Conservation (phyloP, 306 rosid species). For the Macrotyloma uniflorum region DNA sequence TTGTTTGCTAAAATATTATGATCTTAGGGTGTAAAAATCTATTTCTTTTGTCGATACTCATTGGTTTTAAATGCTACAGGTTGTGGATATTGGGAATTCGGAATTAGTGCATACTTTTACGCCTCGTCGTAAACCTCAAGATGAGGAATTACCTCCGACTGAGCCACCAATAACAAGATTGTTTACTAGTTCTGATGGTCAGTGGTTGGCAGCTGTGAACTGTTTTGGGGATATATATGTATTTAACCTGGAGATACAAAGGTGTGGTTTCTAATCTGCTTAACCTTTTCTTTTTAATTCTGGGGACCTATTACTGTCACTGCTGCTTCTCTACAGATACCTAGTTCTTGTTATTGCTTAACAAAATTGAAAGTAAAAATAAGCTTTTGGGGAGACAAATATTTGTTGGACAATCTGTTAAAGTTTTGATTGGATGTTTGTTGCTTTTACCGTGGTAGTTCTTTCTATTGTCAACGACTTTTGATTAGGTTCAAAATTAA, state of each 20-base stretch:
- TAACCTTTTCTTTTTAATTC: neutral
- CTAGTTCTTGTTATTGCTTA: neutral
- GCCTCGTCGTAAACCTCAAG: slow-evolving; percentile 60
- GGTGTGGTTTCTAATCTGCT: slow-evolving; percentile 47
- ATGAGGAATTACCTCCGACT: slow-evolving; percentile 62
- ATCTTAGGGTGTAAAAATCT: slow-evolving; percentile 11
- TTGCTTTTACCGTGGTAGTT: neutral
- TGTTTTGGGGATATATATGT: slow-evolving; percentile 93
- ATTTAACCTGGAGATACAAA: slow-evolving; percentile 80
- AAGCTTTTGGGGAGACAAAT: neutral
- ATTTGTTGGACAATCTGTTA: neutral
- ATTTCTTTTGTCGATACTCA: slow-evolving; percentile 16
- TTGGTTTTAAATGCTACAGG: slow-evolving; percentile 52
- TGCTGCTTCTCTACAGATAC: slow-evolving; percentile 1
- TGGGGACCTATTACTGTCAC: neutral
- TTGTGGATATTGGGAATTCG: slow-evolving; percentile 62
- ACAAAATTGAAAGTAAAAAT: neutral
- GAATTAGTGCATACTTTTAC: slow-evolving; percentile 71
- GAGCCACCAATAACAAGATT: slow-evolving; percentile 96
- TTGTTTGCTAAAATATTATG: neutral
- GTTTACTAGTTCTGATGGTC: slow-evolving; percentile 91
- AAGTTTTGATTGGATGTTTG: neutral
- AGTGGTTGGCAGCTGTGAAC: slow-evolving; percentile 98
- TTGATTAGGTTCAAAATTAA: neutral
- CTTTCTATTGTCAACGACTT: no score